phyloP scores from a whole-genome alignment of 495 filamentous ascomycete genomes.

The Trichoderma reesei region DNA sequence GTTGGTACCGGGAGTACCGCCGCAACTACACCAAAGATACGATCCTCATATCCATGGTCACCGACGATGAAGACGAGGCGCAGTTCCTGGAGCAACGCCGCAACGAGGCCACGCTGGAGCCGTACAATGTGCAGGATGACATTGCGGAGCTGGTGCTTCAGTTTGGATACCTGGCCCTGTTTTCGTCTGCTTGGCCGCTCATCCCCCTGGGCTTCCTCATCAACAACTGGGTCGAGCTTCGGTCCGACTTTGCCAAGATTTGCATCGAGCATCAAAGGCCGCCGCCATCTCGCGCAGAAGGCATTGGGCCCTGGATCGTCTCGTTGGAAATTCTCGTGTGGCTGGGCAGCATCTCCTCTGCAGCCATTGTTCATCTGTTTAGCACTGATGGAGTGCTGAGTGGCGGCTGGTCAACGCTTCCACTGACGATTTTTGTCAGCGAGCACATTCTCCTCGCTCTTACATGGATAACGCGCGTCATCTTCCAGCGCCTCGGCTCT shows the following conservation, averaged over 20 bases:
- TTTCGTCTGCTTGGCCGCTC: slow-evolving; percentile 15
- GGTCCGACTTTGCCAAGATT: slow-evolving; percentile 15
- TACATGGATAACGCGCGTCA: neutral
- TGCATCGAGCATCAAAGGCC: slow-evolving; percentile 14
- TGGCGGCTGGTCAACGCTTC: slow-evolving; percentile 10
- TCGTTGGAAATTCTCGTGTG: slow-evolving; percentile 9
- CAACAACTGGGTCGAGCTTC: slow-evolving; percentile 16
- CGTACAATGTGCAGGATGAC: slow-evolving; percentile 14
- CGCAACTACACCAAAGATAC: neutral
- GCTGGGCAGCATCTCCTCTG: slow-evolving; percentile 14
- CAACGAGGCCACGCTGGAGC: slow-evolving; percentile 12
- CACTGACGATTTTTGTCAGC: slow-evolving; percentile 11
- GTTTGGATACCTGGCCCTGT: slow-evolving; percentile 15
- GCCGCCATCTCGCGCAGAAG: slow-evolving; percentile 10
- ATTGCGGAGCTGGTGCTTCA: slow-evolving; percentile 14
- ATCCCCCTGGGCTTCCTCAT: slow-evolving; percentile 14
- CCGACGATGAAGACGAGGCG: slow-evolving; percentile 3
- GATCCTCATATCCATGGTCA: neutral
- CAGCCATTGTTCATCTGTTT: slow-evolving; percentile 13
- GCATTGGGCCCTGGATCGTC: slow-evolving; percentile 14
- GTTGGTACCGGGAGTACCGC: slow-evolving; percentile 11
- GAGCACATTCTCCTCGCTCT: slow-evolving; percentile 10
- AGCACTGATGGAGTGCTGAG: slow-evolving; percentile 6
- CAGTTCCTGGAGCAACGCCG: slow-evolving; percentile 6
- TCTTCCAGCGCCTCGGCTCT: slow-evolving; percentile 4